These are phyloP conservation scores for Phytopythium sindhum DNA, from an alignment of 352 stramenopile genomes.

Conservation along the genomic window DNA sequence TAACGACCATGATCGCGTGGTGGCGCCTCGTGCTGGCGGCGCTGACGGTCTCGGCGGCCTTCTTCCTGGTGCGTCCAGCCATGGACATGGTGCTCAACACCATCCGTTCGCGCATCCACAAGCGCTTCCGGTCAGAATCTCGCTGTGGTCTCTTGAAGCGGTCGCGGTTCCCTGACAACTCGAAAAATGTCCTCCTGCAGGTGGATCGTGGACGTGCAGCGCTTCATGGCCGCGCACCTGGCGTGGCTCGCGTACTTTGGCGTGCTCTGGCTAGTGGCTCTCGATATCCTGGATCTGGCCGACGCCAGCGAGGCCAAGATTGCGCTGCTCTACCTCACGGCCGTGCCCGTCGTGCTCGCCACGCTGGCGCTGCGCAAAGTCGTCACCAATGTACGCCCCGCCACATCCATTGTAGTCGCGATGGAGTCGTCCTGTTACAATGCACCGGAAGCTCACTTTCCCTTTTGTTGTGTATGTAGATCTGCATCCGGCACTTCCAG, in stretches of 20 bases:
- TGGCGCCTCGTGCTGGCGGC: constrained; percentile 56
- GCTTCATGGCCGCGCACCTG: constrained; percentile 71
- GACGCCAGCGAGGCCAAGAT: constrained; percentile 45
- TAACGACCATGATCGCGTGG: constrained; percentile 29
- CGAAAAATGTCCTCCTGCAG: constrained; percentile 9
- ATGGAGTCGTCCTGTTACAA: not conserved
- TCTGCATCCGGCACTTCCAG: constrained; percentile 69
- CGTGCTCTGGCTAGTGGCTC: constrained; percentile 44
- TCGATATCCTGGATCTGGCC: constrained; percentile 53
- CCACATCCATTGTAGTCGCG: constrained; percentile 2
- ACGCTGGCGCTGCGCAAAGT: constrained; percentile 77
- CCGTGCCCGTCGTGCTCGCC: constrained; percentile 63
- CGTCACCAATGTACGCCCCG: constrained; percentile 57
- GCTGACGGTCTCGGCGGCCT: constrained; percentile 38
- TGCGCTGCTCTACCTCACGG: constrained; percentile 54
- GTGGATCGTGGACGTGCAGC: constrained; percentile 79
- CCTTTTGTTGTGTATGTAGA: constrained; percentile 22
- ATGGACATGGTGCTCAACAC: constrained; percentile 47
- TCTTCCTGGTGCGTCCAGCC: constrained; percentile 47
- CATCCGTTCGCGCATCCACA: constrained; percentile 53
- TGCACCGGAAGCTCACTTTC: not conserved
- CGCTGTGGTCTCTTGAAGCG: not conserved
- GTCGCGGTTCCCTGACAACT: too few species aligned
- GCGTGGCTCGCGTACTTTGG: constrained; percentile 63
- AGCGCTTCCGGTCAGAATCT: constrained; percentile 44